Evolutionary conservation across 176 grass and related monocot genomes (phyloP).

Genomic region (Elymus sibiricus): DNA sequence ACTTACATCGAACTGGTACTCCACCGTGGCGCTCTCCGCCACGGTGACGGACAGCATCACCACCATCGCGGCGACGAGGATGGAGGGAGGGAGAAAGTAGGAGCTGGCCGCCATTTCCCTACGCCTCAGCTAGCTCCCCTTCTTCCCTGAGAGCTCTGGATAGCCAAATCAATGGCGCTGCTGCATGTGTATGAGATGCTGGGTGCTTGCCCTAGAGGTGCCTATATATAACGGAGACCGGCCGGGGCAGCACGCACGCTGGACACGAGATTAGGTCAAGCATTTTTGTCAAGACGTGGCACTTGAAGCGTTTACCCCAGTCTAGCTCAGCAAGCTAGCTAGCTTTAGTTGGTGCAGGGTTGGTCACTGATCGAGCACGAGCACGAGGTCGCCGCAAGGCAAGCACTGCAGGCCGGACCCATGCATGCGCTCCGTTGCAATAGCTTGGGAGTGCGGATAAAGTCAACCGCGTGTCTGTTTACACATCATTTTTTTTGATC

Average conservation of each 20-base stretch:
- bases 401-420: slow-evolving; percentile 16
- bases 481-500: neutral
- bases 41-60: slow-evolving; percentile 13
- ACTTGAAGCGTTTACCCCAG: neutral
- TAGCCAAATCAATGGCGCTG: slow-evolving; percentile 11
- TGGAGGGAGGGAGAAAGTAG: slow-evolving; percentile 16
- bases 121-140: neutral
- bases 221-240: slow-evolving; percentile 18
- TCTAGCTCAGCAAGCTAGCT: neutral
- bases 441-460: slow-evolving; percentile 53
- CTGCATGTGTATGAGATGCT: neutral
- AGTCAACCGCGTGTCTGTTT: slow-evolving; percentile 56
- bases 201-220: neutral
- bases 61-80: slow-evolving; percentile 18
- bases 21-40: slow-evolving; percentile 44
- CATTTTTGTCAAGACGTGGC: neutral
- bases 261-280: neutral
- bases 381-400: slow-evolving; percentile 32
- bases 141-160: slow-evolving; percentile 8
- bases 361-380: slow-evolving; percentile 7
- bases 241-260: neutral
- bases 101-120: slow-evolving; percentile 23
- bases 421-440: neutral
- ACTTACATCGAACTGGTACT: slow-evolving; percentile 76
- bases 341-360: slow-evolving; percentile 42